Base-by-base conservation (phyloP, 495 filamentous ascomycete species). In the Hypoxylon lenormandii region DNA sequence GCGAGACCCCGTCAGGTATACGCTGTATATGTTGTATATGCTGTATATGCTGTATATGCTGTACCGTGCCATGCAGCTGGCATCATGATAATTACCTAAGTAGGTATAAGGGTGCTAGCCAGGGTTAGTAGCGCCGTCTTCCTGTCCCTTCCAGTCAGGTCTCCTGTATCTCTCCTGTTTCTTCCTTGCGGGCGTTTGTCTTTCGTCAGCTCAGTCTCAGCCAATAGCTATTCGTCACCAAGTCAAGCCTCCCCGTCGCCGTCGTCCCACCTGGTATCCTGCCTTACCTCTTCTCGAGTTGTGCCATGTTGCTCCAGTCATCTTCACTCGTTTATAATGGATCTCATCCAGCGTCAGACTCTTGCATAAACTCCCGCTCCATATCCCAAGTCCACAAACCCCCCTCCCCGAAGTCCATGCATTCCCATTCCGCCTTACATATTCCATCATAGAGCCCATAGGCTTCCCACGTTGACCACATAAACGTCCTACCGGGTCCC, bases 281-380 rank as follows among this genome's bases (percentile, higher is more conserved):
- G 47, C 47, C 61, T 58, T 66, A 69, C 70, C 59, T 70, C 67
- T 70, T 70, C 60, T 76, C 59, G 71, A 54, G 71, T 73, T 58
- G 60, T 72, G 74, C 74, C 74, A 76, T 72, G 74, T 76, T 72
- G 74, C 60, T 76, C 72, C 72, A 74, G 60, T 76, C 46, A 47
- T 47, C 52, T 60, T 47, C n/a, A 16, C 65, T 72, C 58, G 56
- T 72, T 74, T 74, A 74, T 76, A 74, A 72, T 59, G 66, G 67
- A 74, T 72, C 69, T 68, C 40, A 42, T 72, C 59, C 63, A 70
- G 49, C 40, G 33, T 61, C 47, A 51, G 53, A 43, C 58, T 62
- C 62, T 61, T 56, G 59, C 64, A 66, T 72, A 67, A 67, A 66
- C 63, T 66, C 58, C 59, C 64, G 52, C 55, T 61, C 60, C 60